These are phyloP conservation scores for Crotalaria pallida DNA, from an alignment of 306 rosid genomes.

Conservation along the genomic window DNA sequence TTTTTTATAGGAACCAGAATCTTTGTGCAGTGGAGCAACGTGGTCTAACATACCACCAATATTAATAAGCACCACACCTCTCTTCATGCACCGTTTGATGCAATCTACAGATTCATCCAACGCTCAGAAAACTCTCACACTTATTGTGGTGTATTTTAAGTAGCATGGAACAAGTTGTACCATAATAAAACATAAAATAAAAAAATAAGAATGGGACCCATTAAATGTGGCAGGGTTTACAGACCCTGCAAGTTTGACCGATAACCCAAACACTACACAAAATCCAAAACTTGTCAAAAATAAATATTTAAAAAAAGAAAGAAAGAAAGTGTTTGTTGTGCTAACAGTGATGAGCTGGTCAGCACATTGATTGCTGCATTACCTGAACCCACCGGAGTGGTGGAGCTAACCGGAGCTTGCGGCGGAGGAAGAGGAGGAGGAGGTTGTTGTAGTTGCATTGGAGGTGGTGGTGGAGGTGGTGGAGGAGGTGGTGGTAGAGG, in stretches of 20 bases:
- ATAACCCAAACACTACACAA: slow-evolving; percentile 40
- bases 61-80: neutral
- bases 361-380: slow-evolving; percentile 31
- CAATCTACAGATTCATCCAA: neutral
- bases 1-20: slow-evolving; percentile 22
- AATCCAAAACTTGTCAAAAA: slow-evolving; percentile 24
- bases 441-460: neutral
- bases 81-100: neutral
- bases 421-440: slow-evolving; percentile 2
- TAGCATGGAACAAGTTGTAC: slow-evolving; percentile 21
- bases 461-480: slow-evolving; percentile 3
- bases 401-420: slow-evolving; percentile 27
- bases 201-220: slow-evolving; percentile 40
- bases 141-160: slow-evolving; percentile 1
- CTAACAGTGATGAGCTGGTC: slow-evolving; percentile 11
- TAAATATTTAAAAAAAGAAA: neutral
- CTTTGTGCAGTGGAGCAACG: slow-evolving; percentile 33
- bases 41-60: slow-evolving; percentile 29
- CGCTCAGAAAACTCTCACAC: neutral
- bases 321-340: neutral
- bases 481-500: slow-evolving; percentile 13
- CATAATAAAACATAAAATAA: neutral
- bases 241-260: slow-evolving; percentile 77
- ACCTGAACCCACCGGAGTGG: slow-evolving; percentile 44
- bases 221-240: slow-evolving; percentile 57